Evolutionary conservation across 257 asterid species (phyloP), one percentile per base, ranked within the genome.

Genomic region (Solanum stenotomum): DNA sequence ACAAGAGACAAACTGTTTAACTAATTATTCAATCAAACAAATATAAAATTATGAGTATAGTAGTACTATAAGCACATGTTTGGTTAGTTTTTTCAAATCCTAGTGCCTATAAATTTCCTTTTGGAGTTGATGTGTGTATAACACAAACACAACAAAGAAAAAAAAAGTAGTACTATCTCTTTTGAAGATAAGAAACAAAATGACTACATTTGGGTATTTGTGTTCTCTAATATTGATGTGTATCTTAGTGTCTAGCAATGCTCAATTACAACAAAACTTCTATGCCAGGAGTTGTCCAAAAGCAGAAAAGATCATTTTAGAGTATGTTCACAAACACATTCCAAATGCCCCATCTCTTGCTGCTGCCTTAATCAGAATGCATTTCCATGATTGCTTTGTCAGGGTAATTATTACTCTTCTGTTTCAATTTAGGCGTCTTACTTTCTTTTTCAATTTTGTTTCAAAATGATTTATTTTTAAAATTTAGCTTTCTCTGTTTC

Each of bases 361-460:
- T 46, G 88, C 93, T 75, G 92, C 93, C 72, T 78, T 91, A 4
- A 82, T 91, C 5, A 88, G 90, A 23, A 83, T 91, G 88, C 93
- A 91, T 10, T 91, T 91, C 49, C 91, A 91, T 16, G 93, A 91
- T 70, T 91, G 93, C 46, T 91, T 91, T 35, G 89, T 91, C 31
- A 84, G 83, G 33, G 93, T 89, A 89, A 83, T 46, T 59, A 10
- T 42, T 42, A 42, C 46, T 42, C 46, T 42, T 42, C 14, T 42
- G 1, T 42, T 42, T 42, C 46, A 42, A 40, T 40, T 40, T 40
- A 40, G 4, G 44, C 14, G 14, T 42, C 4, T 42, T 42, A 10
- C 46, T 42, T 42, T 42, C 12, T 42, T 42, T 42, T 42, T 42
- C 46, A 42, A 42, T 42, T 42, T 42, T 42, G 14, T 42, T 42